phyloP scores from a whole-genome alignment of 306 rosid species.

The Alnus rubra region DNA sequence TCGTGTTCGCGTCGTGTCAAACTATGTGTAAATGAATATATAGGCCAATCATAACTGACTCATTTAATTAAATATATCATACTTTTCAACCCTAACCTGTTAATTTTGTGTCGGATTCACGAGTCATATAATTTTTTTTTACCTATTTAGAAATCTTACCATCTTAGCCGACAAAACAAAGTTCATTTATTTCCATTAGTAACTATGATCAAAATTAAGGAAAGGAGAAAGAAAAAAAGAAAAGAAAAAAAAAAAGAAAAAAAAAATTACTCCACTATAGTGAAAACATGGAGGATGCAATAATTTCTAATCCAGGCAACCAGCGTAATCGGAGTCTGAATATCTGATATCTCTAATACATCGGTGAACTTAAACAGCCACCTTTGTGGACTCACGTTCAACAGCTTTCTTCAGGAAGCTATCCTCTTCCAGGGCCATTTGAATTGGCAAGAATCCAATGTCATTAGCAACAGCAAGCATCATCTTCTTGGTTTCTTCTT shows the following conservation, averaged over 20 bases:
- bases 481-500: constrained; percentile 64
- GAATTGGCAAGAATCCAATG: constrained; percentile 68
- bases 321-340: too few species aligned
- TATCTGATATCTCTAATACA: too few species aligned
- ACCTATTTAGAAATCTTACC: not conserved
- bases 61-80: too few species aligned
- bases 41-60: too few species aligned
- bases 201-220: not conserved
- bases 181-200: not conserved
- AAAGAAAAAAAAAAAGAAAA: too few species aligned
- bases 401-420: constrained; percentile 68
- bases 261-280: not conserved
- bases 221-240: not conserved
- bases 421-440: constrained; percentile 65
- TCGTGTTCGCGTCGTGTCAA: too few species aligned
- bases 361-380: constrained; percentile 8
- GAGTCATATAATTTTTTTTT: too few species aligned
- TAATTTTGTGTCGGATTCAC: too few species aligned
- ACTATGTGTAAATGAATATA: too few species aligned
- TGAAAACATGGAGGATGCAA: not conserved
- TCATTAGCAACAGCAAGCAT: constrained; percentile 80
- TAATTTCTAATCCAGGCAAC: not conserved
- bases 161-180: not conserved
- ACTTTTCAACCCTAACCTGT: too few species aligned
- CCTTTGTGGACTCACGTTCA: constrained; percentile 46